Base-by-base conservation (phyloP, 176 grass and related monocot species). In the Puccinellia tenuiflora region DNA sequence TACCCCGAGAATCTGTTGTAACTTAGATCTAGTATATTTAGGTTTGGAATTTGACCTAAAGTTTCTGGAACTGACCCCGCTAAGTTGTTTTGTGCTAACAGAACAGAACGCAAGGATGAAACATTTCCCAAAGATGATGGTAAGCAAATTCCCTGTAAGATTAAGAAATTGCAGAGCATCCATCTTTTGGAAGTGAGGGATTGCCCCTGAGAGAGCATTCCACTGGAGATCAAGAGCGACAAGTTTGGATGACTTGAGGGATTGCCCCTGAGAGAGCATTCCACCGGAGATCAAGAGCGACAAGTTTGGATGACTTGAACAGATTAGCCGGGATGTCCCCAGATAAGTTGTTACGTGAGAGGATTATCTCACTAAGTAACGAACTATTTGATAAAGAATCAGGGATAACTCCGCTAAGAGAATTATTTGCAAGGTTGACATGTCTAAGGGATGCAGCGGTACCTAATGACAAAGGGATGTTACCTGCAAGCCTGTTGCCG, bases 161-260 rank as follows among this genome's bases (percentile, higher is more conserved):
- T 0, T 0, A 17, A 84, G 57, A 66, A 57, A 80, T 24, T 57
- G 34, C 17, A 88, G 56, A 14, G 57, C 15, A 9, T 0, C 7
- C 55, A 31, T 68, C 8, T 73, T 53, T 10, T 26, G 55, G 20
- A 83, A 43, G 48, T 7, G 15, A 47, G 87, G 87, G 42, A 88
- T 79, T 15, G 0, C 0, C 22, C 86, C 86, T 5, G 1, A 4
- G 13, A 88, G 28, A 73, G 0, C 0, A 79, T 88, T 88, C 0
- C 0, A 7, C 14, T 15, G 25, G 28, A 88, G 81, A 15, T 79
- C 56, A 73, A 88, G 9, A 5, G 0, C 2, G 6, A 45, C 20
- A 55, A 88, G 81, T 10, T 63, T 84, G 46, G 86, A 74, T 55
- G 86, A 71, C 0, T 40, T 84, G 67, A 84, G 87, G 87, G 42